Evolutionary conservation across 169 alveolate genomes (phyloP).

Genomic region (Blepharisma undulans): DNA sequence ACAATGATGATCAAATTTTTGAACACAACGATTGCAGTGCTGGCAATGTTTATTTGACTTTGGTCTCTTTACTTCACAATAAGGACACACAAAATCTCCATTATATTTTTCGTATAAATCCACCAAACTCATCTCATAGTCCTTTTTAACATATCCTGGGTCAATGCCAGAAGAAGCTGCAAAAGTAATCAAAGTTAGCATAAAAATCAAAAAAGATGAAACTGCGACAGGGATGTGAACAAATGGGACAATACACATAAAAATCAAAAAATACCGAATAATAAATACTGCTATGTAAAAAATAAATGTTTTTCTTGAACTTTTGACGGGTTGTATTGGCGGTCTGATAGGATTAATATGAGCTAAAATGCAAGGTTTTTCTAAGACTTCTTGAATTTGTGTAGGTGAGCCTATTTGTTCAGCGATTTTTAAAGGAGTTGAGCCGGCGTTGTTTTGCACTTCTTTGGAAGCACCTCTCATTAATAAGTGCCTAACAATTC

Average conservation of each 20-base stretch:
- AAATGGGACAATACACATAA: neutral
- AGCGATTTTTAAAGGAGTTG: constrained; percentile 61
- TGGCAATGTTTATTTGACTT: constrained; percentile 86
- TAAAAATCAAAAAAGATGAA: neutral
- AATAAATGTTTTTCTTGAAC: neutral
- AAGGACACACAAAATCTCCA: constrained; percentile 21
- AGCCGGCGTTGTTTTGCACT: constrained; percentile 41
- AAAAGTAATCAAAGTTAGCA: neutral
- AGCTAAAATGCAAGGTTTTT: neutral
- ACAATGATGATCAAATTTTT: constrained; percentile 91
- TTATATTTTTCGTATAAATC: constrained; percentile 9
- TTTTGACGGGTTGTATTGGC: constrained; percentile 32
- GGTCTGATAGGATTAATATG: constrained; percentile 1
- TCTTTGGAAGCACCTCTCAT: constrained; percentile 70
- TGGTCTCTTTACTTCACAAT: constrained; percentile 53
- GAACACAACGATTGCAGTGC: constrained; percentile 85
- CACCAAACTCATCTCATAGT: neutral
- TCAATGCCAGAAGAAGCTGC: neutral
- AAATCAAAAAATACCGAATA: neutral
- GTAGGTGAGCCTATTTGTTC: neutral
- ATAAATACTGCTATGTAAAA: constrained; percentile 6
- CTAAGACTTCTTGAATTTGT: constrained; percentile 17
- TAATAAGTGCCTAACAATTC: constrained; percentile 69
- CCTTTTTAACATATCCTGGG: constrained; percentile 24
- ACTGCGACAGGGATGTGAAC: neutral